These are phyloP conservation scores for Wickerhamiella parazyma DNA, from an alignment of 805 yeast species.

Conservation along the genomic window DNA sequence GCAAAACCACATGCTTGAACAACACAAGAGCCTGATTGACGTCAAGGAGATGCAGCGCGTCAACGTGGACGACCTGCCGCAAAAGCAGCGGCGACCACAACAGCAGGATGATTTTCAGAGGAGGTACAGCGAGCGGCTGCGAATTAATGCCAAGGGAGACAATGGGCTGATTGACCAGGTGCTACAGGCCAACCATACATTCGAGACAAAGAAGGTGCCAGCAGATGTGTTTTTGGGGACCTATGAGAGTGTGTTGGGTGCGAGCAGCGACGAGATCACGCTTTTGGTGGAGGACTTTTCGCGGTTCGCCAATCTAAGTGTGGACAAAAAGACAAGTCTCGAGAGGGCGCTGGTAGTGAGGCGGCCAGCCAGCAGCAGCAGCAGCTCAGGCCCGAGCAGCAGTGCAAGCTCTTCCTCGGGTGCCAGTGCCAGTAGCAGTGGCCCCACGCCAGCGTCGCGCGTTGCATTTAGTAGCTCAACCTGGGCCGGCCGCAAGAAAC, in stretches of 20 bases:
- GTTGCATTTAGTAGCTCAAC: neutral
- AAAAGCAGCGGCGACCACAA: constrained; percentile 1
- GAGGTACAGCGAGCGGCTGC: constrained; percentile 18
- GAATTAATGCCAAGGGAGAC: constrained; percentile 24
- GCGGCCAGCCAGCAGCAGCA: neutral
- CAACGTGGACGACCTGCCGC: constrained; percentile 7
- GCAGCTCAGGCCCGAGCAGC: neutral
- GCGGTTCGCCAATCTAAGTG: neutral
- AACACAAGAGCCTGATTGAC: constrained; percentile 50
- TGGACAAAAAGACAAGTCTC: constrained; percentile 4
- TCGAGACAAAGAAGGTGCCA: constrained; percentile 16
- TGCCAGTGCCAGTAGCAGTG: neutral
- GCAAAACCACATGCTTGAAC: constrained; percentile 74
- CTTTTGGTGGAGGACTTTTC: constrained; percentile 14
- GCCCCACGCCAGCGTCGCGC: neutral
- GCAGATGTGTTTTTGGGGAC: constrained; percentile 16
- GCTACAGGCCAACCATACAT: constrained; percentile 16
- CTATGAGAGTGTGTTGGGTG: constrained; percentile 15
- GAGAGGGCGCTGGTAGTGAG: constrained; percentile 8
- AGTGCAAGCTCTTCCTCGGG: neutral
- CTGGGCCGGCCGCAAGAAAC: constrained; percentile 3
- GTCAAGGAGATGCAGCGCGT: constrained; percentile 23
- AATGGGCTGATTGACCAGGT: constrained; percentile 19
- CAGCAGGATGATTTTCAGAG: constrained; percentile 4
- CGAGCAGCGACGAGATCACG: constrained; percentile 14